phyloP scores from a whole-genome alignment of 129 eudicot species.

The Tagetes patula region DNA sequence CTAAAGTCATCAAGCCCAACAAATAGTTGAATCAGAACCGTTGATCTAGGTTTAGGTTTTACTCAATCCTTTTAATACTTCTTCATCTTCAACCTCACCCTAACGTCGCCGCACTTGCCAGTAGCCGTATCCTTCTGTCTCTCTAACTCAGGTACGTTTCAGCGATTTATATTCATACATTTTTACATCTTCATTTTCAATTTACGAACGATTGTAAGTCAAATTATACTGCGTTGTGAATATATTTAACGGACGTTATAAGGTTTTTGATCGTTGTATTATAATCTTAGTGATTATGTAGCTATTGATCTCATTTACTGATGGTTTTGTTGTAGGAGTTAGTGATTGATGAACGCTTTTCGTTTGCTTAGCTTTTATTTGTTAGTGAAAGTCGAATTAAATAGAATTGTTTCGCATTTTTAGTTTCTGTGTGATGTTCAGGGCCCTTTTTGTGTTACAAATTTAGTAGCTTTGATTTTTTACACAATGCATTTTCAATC shows the following conservation, averaged over 20 bases:
- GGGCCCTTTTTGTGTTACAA: background rate
- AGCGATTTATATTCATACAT: background rate
- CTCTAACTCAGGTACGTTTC: slow-evolving; percentile 27
- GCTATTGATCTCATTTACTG: background rate
- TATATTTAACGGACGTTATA: background rate
- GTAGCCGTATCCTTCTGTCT: slow-evolving; percentile 9
- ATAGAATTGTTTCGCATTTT: background rate
- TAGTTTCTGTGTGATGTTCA: background rate
- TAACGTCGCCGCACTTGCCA: slow-evolving; percentile 23
- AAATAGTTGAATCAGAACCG: no score
- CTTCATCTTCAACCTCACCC: background rate
- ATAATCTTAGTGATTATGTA: background rate
- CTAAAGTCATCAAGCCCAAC: no score
- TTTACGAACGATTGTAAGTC: background rate
- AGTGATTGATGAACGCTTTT: background rate
- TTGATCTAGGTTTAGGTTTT: slow-evolving; percentile 17
- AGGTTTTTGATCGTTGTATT: background rate
- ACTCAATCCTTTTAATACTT: slow-evolving; percentile 20
- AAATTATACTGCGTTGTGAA: background rate
- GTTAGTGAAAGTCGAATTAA: background rate
- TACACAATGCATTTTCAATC: no score
- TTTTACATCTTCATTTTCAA: background rate
- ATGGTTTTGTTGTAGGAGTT: background rate
- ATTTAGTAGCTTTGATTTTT: no score
- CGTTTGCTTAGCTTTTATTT: background rate